A percentile compares a stretch with the other conserved stretches of the same genome.
Evolutionary conservation across 1,284 basidiomycete genomes (phyloP).

Genomic region (Laetiporus sulphureus): DNA sequence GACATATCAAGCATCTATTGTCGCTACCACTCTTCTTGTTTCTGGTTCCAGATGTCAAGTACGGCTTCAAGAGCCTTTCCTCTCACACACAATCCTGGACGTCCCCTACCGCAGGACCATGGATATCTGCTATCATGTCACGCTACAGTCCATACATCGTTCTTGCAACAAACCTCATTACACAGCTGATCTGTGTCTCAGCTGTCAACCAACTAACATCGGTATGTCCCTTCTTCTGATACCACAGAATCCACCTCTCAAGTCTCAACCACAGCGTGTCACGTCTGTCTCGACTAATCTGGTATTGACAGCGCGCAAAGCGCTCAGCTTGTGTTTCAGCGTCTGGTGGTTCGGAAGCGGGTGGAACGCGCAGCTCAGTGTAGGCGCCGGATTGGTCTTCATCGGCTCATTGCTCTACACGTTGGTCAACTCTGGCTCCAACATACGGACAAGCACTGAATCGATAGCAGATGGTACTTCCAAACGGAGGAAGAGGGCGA

Average conservation of each 20-base stretch:
- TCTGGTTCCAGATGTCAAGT: constrained; percentile 48
- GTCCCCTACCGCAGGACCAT: not conserved
- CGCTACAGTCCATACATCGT: constrained; percentile 39
- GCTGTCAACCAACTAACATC: constrained; percentile 83
- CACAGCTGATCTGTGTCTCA: constrained; percentile 82
- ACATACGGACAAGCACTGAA: constrained; percentile 2
- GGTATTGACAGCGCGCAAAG: constrained; percentile 64
- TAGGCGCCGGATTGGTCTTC: constrained; percentile 63
- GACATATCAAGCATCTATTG: constrained; percentile 53
- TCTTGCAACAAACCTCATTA: constrained; percentile 64
- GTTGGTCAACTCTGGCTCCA: constrained; percentile 17
- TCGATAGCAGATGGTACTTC: constrained; percentile 4
- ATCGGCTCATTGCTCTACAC: constrained; percentile 52
- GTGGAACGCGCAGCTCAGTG: constrained; percentile 54
- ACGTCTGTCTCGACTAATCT: constrained; percentile 71
- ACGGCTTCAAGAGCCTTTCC: constrained; percentile 43
- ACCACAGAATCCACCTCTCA: too few relatives aligned
- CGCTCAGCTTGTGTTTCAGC: constrained; percentile 63
- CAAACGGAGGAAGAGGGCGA: not conserved
- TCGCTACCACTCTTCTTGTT: constrained; percentile 74
- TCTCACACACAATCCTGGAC: constrained; percentile 9
- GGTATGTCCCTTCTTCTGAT: too few relatives aligned
- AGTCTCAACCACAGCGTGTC: constrained; percentile 57
- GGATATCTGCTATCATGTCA: constrained; percentile 7
- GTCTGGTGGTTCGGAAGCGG: constrained; percentile 71